Base-by-base conservation (phyloP, 2,329 filamentous ascomycete genomes). In the Clonostachys sp. region DNA sequence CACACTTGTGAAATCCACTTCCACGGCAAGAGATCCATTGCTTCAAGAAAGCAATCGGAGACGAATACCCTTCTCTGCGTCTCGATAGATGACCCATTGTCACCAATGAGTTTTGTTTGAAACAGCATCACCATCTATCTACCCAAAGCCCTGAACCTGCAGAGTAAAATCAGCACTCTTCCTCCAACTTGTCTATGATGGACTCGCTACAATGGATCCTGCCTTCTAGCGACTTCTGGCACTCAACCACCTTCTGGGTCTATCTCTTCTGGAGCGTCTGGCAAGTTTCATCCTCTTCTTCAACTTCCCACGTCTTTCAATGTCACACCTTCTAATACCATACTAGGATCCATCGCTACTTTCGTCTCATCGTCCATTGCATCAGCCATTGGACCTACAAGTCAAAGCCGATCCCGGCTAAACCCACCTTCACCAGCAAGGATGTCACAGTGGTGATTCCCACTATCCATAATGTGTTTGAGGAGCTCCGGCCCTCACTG, bases 371-470 rank as follows among this genome's bases (percentile, higher is more conserved):
- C 57, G 84, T 95, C 57, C 94, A 96, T 64, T 83, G 89, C 59
- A 72, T 88, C 58, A 90, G 88, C 58, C 91, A 95, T 64, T 94
- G 89, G 87, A 76, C 75, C 12, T 96, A 95, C 72, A 87, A 84
- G 66, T 91, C 91, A 24, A 88, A 91, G 52, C 87, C 87, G 40
- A 86, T 92, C 47, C 87, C 90, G 39, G 81, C 83, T 49, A 87
- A 90, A 53, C 90, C 92, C n/a, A 84, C 77, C 41, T 85, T 91
- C 63, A 89, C 84, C 30, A 80, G 84, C 34, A 72, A 88, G 56
- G 89, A 97, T 79, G 91, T 96, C 59, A 96, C 92, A 6, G 90
- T 96, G 53, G 89, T 97, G 57, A 88, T 96, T 51, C 92, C 92
- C 8, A 95, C 91, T 12, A 91, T 97, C 54, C 89, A 95, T 61